Evolutionary conservation across 768 basidiomycete species (phyloP), one percentile per base, ranked within the genome.

Genomic region (Collybia nuda): DNA sequence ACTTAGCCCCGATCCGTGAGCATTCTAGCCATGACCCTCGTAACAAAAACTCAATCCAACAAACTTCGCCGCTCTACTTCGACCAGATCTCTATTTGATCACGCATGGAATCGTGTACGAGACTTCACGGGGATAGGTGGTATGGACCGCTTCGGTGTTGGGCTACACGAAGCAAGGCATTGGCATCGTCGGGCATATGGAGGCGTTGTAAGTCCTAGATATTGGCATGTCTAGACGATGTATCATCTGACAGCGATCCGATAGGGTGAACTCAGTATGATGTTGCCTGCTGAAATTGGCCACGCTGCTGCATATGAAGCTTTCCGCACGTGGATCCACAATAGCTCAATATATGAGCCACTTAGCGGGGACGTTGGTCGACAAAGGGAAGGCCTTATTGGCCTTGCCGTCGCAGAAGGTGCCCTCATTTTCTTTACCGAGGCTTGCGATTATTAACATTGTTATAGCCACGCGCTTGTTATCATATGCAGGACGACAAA

Each of bases 221-320:
- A 45, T 17, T 23, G 44, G 35, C 15, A 37, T 37, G 40, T 44
- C 47, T 48, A 22, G 42, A 39, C 7, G 24, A n/a, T 7, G 7
- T 6, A 46, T 24, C 45, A 23, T 22, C 36, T 18, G 46, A 43
- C 42, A 44, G 36, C 37, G 18, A 50, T 21, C 18, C 28, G 40
- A 9, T 54, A 86, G 84, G 75, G 78, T 35, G 79, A 81, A 50
- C 63, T 84, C 15, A 66, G 64, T 45, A 63, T 67, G 38, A 70
- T 88, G 67, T 64, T 72, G 5, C 83, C 87, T 0, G 58, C 67
- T 15, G 85, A 89, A 50, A 76, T 91, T 15, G 89, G 89, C 0
- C 79, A 85, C 56, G 89, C 88, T 3, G 88, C 88, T 8, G 88
- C 85, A 2, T 90, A 88, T 61, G 87, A 90, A 64, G 86, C 87